phyloP scores from a whole-genome alignment of 805 yeast species.

The Kodamaea kaohsiungensis region DNA sequence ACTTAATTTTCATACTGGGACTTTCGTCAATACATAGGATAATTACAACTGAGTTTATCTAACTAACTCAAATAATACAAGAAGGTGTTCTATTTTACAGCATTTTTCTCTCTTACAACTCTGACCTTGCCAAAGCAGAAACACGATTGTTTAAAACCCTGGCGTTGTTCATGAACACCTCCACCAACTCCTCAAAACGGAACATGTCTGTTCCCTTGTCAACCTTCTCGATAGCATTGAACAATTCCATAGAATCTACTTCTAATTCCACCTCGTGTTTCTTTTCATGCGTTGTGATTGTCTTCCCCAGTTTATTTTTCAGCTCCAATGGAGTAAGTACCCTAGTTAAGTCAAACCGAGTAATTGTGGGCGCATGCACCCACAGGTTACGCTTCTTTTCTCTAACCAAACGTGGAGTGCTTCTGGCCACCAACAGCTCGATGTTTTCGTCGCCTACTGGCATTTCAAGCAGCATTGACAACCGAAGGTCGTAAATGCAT shows the following conservation, averaged over 20 bases:
- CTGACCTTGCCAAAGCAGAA: conserved; percentile 34
- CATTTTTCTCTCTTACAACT: not conserved
- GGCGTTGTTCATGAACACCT: conserved; percentile 62
- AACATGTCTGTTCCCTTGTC: conserved; percentile 47
- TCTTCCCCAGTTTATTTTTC: conserved; percentile 39
- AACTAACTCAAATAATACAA: not conserved
- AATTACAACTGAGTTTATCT: too few species aligned
- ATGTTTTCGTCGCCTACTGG: conserved; percentile 65
- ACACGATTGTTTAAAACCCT: conserved; percentile 45
- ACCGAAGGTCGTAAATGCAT: conserved; percentile 71
- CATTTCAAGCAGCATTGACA: conserved; percentile 74
- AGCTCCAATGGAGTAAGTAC: conserved; percentile 43
- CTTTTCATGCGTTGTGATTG: conserved; percentile 35
- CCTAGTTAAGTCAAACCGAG: conserved; percentile 71
- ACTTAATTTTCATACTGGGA: too few species aligned
- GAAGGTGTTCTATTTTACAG: not conserved
- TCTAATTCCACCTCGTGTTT: conserved; percentile 43
- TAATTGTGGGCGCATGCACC: conserved; percentile 71
- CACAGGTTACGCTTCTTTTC: conserved; percentile 73
- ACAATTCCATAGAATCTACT: conserved; percentile 39
- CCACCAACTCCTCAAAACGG: conserved; percentile 58
- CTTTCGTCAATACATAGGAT: too few species aligned
- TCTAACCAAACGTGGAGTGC: conserved; percentile 58
- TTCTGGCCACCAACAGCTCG: conserved; percentile 49
- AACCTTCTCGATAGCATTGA: conserved; percentile 42